Evolutionary conservation across 2,329 filamentous ascomycete genomes (phyloP).

Genomic region (Venturia nashicola): DNA sequence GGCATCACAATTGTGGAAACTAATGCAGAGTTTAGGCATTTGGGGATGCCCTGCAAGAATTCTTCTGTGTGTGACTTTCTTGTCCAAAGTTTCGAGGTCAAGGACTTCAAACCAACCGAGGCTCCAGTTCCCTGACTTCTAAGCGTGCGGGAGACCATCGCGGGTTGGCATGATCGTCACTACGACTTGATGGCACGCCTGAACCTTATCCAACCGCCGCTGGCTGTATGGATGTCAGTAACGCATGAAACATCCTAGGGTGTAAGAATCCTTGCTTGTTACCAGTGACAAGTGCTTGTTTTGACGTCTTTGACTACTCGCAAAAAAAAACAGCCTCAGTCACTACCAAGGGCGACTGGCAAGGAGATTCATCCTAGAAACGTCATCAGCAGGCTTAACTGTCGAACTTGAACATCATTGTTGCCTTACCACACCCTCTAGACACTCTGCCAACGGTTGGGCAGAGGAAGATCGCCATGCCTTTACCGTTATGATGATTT

Average conservation of each 20-base stretch:
- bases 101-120: no score
- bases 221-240: neutral
- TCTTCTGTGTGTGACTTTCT: neutral
- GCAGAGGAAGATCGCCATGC: neutral
- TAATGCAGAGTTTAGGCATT: neutral
- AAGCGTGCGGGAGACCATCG: neutral
- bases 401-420: neutral
- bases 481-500: neutral
- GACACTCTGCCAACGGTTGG: neutral
- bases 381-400: neutral
- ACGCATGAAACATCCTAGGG: neutral
- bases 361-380: no score
- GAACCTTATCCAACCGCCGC: neutral
- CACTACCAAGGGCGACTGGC: neutral
- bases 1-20: neutral
- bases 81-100: no score
- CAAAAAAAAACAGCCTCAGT: neutral
- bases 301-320: neutral
- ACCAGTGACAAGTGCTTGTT: neutral
- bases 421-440: neutral
- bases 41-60: no score
- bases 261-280: neutral
- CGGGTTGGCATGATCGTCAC: neutral
- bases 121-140: no score
- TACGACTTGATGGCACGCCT: neutral